Evolutionary conservation across 2,329 filamentous ascomycete genomes (phyloP), one percentile per base, ranked within the genome.

Genomic region (Ceratocystis colombiana): DNA sequence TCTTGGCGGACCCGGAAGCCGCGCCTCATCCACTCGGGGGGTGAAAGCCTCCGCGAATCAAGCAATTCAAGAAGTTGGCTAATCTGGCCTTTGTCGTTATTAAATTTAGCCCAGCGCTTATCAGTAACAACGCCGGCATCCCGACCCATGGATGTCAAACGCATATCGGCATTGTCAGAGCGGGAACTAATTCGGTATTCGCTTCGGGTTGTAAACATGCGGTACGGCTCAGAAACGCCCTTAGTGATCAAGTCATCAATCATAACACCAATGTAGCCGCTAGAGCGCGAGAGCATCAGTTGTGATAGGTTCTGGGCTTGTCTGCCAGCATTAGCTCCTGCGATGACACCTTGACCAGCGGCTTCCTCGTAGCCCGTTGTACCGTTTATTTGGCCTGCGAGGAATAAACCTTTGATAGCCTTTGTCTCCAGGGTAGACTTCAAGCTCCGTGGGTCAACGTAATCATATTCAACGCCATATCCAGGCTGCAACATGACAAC

Each of bases 281-380:
- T 93, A 1, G 88, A 87, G 69, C 94, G 83, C 6, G 86, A 86
- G 37, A 99, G 78, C 0, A 83, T 83, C 68, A 95, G 80, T 0
- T 85, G 81, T 1, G 79, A 75, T 67, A 88, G 84, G 1, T 83
- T 82, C 68, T 84, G 82, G 0, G 92, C 84, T 1, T 86, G 82
- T n/a, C 94, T 82, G 1, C 93, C 94, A 0, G 94, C 94, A 73
- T 99, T 99, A 72, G 93, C 92, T 41, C 94, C 94, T 0, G 94
- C 94, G 15, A 99, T 78, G 61, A 99, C 82, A 8, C 94, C 94
- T 75, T 99, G 94, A 0, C 89, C 93, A 0, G 94, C 91, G 8
- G 94, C 94, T 79, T 99, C 94, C 77, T 99, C 94, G 74, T 99
- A 99, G 2, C 94, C 94, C 0, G 94, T 99, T 0, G 94, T 99